Evolutionary conservation across 106 monocot genomes (phyloP).

Genomic region (Acorus calamus): DNA sequence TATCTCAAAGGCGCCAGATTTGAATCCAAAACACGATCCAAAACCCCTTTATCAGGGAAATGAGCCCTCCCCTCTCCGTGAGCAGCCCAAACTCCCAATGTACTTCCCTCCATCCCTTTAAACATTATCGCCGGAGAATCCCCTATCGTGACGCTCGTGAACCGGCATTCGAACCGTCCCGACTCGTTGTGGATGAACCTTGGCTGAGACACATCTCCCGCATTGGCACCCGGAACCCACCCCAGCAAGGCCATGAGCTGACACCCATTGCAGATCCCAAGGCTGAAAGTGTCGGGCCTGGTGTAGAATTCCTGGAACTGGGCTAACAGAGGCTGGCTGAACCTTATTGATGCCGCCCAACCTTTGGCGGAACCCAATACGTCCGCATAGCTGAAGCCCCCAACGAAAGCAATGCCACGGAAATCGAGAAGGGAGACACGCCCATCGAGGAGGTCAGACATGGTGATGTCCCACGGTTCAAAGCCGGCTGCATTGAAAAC

Average conservation of each 20-base stretch:
- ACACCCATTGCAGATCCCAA: constrained; percentile 95
- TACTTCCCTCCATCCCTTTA: constrained; percentile 89
- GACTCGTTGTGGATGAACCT: constrained; percentile 96
- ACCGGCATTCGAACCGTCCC: constrained; percentile 82
- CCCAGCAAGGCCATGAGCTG: constrained; percentile 98
- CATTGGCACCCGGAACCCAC: constrained; percentile 66
- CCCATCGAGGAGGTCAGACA: constrained; percentile 72
- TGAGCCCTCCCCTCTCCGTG: constrained; percentile 90
- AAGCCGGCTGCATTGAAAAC: constrained; percentile 88
- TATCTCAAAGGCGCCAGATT: constrained; percentile 78
- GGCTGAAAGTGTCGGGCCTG: constrained; percentile 76
- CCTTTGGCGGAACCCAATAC: constrained; percentile 91
- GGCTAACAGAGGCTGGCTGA: constrained; percentile 51
- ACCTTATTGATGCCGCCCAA: constrained; percentile 89
- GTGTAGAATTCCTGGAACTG: constrained; percentile 73
- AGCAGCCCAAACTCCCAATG: constrained; percentile 86
- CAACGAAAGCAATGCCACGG: constrained; percentile 83
- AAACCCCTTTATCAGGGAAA: constrained; percentile 51
- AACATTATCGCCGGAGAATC: constrained; percentile 82
- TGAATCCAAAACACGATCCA: constrained; percentile 27
- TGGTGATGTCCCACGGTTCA: constrained; percentile 89
- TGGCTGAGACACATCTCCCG: constrained; percentile 55
- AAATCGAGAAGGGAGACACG: constrained; percentile 47
- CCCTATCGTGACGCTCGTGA: constrained; percentile 62
- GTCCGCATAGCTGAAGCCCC: constrained; percentile 97